A percentile compares a stretch with the other conserved stretches of the same genome.
phyloP scores from a whole-genome alignment of 805 yeast genomes.

The Ogataea nonfermentans region DNA sequence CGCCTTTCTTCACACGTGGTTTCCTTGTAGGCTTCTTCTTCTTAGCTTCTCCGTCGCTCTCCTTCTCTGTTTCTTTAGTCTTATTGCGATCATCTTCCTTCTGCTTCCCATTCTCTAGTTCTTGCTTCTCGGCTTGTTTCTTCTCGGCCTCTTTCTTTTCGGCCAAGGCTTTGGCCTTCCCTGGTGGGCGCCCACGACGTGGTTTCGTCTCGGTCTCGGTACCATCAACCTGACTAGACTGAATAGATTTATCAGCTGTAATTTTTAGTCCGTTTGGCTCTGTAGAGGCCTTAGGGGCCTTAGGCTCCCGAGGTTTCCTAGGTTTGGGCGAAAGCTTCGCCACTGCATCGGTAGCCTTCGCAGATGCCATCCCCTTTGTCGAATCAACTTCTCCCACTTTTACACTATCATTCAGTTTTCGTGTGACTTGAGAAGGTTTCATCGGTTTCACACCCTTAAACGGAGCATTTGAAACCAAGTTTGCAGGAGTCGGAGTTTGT shows the following conservation, averaged over 20 bases:
- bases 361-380: not conserved
- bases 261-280: not conserved
- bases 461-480: constrained; percentile 6
- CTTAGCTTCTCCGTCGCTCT: not conserved
- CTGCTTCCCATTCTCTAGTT: not conserved
- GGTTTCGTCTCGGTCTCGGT: constrained; percentile 24
- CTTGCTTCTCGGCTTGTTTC: not conserved
- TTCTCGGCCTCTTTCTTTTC: not conserved
- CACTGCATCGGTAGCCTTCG: constrained; percentile 2
- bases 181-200: constrained; percentile 8
- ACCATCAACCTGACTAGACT: constrained; percentile 24
- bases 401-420: constrained; percentile 14
- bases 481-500: constrained; percentile 17
- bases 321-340: no score
- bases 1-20: constrained; percentile 1
- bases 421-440: constrained; percentile 17
- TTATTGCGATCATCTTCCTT: not conserved
- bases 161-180: constrained; percentile 4
- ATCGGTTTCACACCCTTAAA: constrained; percentile 10
- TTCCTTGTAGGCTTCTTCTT: constrained; percentile 3
- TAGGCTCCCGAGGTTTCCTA: no score
- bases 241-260: constrained; percentile 16
- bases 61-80: not conserved
- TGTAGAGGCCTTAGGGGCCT: not conserved
- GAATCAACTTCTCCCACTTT: not conserved